Conservation (phyloP, 805 yeast species). For the Metschnikowia orientalis region DNA sequence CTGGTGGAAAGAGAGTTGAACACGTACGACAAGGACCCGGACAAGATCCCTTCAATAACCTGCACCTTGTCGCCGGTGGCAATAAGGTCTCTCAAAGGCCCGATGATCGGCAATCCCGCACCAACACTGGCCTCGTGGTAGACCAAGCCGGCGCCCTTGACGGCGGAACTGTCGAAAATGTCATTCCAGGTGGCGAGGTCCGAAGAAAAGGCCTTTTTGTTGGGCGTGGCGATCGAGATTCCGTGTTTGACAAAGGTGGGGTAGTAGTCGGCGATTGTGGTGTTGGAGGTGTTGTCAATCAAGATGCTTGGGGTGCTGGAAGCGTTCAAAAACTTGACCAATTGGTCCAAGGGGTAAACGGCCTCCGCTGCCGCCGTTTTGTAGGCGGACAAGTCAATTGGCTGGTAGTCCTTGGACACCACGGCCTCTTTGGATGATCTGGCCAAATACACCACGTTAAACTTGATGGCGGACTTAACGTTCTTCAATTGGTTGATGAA, state of each 20-base stretch:
- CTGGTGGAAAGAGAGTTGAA: slow-evolving; percentile 88
- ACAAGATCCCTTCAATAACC: slow-evolving; percentile 91
- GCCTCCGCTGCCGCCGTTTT: slow-evolving; percentile 41
- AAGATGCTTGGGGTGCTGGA: slow-evolving; percentile 75
- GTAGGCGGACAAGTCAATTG: slow-evolving; percentile 65
- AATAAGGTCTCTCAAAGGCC: slow-evolving; percentile 81
- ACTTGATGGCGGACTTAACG: slow-evolving; percentile 56
- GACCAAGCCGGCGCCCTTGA: slow-evolving; percentile 62
- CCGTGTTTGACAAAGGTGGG: slow-evolving; percentile 71
- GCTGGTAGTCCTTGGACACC: slow-evolving; percentile 62
- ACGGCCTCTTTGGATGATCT: slow-evolving; percentile 65
- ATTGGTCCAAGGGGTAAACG: slow-evolving; percentile 51
- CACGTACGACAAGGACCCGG: slow-evolving; percentile 92
- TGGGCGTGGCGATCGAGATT: slow-evolving; percentile 94
- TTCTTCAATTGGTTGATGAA: slow-evolving; percentile 75
- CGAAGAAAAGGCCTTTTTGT: slow-evolving; percentile 93
- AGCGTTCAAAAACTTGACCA: slow-evolving; percentile 57
- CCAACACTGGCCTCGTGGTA: slow-evolving; percentile 99
- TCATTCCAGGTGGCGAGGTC: slow-evolving; percentile 70
- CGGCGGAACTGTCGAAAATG: slow-evolving; percentile 54
- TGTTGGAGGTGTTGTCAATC: slow-evolving; percentile 92
- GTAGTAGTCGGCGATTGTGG: slow-evolving; percentile 68
- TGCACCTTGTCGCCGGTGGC: slow-evolving; percentile 90
- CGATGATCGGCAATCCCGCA: slow-evolving; percentile 94
- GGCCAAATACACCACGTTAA: slow-evolving; percentile 78